Evolutionary conservation across 139 green algal species (phyloP).

Genomic region (Auxenochlorella pyrenoidosa): DNA sequence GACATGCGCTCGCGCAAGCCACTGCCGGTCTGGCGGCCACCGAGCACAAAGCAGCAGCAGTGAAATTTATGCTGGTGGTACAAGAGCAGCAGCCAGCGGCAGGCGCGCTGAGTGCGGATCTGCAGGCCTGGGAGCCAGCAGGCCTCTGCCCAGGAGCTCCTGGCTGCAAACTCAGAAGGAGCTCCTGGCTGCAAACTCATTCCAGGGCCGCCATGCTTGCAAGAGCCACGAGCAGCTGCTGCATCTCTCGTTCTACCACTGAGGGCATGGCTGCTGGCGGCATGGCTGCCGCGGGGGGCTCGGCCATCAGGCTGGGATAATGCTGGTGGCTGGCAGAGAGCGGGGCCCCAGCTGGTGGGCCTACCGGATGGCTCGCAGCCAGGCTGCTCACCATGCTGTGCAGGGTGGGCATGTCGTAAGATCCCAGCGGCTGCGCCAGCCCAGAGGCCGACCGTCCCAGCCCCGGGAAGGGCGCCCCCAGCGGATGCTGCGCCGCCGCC

Average conservation of each 20-base stretch:
- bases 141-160: too few relatives aligned
- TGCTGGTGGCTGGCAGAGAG: not conserved
- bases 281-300: not conserved
- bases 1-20: too few relatives aligned
- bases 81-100: too few relatives aligned
- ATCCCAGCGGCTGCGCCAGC: not conserved
- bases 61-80: not conserved
- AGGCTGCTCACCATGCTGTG: not conserved
- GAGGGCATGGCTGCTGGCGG: not conserved
- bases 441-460: not conserved
- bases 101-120: too few relatives aligned
- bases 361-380: not conserved
- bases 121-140: too few relatives aligned
- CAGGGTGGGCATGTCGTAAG: too few relatives aligned
- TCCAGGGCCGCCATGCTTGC: slow-evolving; percentile 23
- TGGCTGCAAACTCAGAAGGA: not conserved
- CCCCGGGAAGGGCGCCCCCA: slow-evolving; percentile 4
- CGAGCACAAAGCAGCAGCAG: not conserved
- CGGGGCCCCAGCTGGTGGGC: too few relatives aligned
- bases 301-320: not conserved
- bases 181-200: too few relatives aligned
- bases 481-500: not conserved
- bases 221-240: slow-evolving; percentile 22
- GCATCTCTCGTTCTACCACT: not conserved
- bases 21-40: too few relatives aligned